A percentile compares a stretch with the other conserved stretches of the same genome.
Conservation (phyloP, 2,329 filamentous ascomycete genomes). For the Ophiostoma quercus region DNA sequence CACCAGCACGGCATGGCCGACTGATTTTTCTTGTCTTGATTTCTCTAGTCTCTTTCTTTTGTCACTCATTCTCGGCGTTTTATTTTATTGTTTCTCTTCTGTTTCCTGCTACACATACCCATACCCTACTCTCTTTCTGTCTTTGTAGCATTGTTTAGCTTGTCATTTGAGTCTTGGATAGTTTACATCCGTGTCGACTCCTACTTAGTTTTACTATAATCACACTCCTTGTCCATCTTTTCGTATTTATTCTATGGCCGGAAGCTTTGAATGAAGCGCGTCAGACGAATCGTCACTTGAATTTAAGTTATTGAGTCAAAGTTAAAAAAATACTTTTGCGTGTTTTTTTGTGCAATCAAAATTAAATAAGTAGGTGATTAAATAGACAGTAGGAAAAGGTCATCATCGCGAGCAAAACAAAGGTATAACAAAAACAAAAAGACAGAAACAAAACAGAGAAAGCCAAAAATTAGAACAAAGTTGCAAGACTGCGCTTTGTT, state of each 20-base stretch:
- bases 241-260: too few species aligned
- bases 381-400: conserved; percentile 9
- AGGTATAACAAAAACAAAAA: neutral
- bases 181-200: neutral
- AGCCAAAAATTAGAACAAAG: conserved; percentile 3
- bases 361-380: neutral
- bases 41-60: conserved; percentile 1
- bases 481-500: neutral
- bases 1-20: conserved; percentile 60
- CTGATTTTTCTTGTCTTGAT: conserved; percentile 28
- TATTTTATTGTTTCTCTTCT: neutral
- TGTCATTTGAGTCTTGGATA: neutral
- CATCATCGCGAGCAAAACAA: neutral
- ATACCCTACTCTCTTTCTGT: conserved; percentile 2
- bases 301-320: too few species aligned
- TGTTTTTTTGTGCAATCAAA: neutral
- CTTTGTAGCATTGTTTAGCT: neutral
- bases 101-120: neutral
- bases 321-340: too few species aligned
- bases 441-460: neutral
- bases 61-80: conserved; percentile 9
- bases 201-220: neutral
- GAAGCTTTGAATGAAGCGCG: too few species aligned
- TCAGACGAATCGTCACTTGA: too few species aligned
- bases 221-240: too few species aligned